Conservation (phyloP, 805 yeast genomes). For the Candida arabinofermentans region DNA sequence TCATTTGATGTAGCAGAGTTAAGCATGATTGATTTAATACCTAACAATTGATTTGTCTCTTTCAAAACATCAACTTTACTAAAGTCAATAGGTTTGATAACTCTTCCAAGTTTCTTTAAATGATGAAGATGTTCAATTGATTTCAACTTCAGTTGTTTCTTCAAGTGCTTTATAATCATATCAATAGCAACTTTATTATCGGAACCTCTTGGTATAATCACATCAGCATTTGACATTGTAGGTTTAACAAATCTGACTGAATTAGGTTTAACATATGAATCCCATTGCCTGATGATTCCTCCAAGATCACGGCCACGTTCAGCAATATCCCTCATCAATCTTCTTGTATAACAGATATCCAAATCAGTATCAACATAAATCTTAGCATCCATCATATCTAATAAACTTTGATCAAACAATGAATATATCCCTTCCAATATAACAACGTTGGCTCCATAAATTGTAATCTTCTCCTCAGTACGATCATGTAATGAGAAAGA, state of each 20-base stretch:
- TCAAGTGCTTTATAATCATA: slow-evolving; percentile 74
- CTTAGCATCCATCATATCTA: slow-evolving; percentile 78
- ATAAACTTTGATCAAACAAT: slow-evolving; percentile 61
- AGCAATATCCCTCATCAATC: slow-evolving; percentile 81
- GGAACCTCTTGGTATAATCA: slow-evolving; percentile 86
- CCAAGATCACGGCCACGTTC: slow-evolving; percentile 80
- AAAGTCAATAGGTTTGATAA: slow-evolving; percentile 29
- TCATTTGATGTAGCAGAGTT: slow-evolving; percentile 53
- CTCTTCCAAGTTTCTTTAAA: slow-evolving; percentile 52
- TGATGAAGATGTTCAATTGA: slow-evolving; percentile 64
- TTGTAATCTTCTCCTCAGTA: slow-evolving; percentile 62
- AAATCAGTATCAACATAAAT: slow-evolving; percentile 91
- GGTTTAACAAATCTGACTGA: slow-evolving; percentile 73
- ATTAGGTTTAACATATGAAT: slow-evolving; percentile 85
- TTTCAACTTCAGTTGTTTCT: slow-evolving; percentile 62
- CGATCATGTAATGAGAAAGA: slow-evolving; percentile 62
- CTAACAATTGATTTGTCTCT: slow-evolving; percentile 61
- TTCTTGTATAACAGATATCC: slow-evolving; percentile 86
- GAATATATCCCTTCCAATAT: slow-evolving; percentile 91
- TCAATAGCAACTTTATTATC: slow-evolving; percentile 80
- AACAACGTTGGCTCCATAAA: slow-evolving; percentile 92
- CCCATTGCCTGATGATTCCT: slow-evolving; percentile 89
- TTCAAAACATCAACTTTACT: slow-evolving; percentile 38
- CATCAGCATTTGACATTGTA: slow-evolving; percentile 74
- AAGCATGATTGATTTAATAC: slow-evolving; percentile 67